Evolutionary conservation across 78 protist genomes (phyloP).

Genomic region (Dictyostelium brefeldianum): DNA sequence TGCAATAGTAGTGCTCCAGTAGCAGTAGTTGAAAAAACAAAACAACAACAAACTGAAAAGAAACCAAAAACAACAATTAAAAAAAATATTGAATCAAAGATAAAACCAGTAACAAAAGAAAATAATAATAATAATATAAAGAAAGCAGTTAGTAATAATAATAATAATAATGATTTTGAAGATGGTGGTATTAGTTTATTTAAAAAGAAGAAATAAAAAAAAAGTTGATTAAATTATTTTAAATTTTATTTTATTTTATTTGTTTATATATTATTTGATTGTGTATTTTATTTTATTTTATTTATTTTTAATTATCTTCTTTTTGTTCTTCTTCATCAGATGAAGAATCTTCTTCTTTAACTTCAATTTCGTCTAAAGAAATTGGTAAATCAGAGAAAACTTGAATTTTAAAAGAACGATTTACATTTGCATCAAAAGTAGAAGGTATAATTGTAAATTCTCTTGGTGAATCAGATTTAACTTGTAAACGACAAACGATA

Average conservation of each 20-base stretch:
- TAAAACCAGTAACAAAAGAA: background rate
- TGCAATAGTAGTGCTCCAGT: background rate
- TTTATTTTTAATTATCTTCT: background rate
- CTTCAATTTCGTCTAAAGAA: conserved; percentile 55
- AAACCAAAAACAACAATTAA: background rate
- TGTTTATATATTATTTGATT: background rate
- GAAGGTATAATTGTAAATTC: conserved; percentile 72
- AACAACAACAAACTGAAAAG: background rate
- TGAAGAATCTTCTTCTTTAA: background rate
- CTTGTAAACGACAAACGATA: conserved; percentile 20
- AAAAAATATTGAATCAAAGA: background rate
- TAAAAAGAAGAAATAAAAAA: conserved; percentile 35
- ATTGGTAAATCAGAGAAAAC: conserved; percentile 60
- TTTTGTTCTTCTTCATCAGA: conserved; percentile 8
- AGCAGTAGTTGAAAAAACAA: background rate
- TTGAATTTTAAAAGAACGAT: conserved; percentile 75
- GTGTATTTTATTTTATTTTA: background rate
- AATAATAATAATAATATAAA: background rate
- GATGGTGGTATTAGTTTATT: conserved; percentile 42
- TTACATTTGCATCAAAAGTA: conserved; percentile 55
- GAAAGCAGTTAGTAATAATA: background rate
- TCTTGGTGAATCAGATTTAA: conserved; percentile 59
- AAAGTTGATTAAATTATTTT: background rate
- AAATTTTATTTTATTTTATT: background rate
- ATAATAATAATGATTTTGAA: conserved; percentile 6